These are phyloP conservation scores for Exophiala viscosa DNA, from an alignment of 2,329 filamentous ascomycete genomes.

Conservation along the genomic window DNA sequence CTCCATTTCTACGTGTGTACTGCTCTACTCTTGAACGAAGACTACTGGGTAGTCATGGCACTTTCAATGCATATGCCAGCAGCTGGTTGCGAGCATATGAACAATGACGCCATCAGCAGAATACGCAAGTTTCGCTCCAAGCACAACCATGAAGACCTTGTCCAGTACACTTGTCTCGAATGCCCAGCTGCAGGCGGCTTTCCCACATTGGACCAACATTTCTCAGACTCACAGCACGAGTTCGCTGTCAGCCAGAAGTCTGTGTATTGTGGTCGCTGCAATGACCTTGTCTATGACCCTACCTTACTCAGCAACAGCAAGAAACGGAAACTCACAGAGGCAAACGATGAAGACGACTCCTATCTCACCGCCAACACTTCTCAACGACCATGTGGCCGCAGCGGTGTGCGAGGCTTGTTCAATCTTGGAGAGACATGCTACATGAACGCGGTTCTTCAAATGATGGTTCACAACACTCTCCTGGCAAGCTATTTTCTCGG, in stretches of 20 bases:
- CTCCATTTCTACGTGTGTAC: background rate
- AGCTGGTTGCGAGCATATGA: constrained; percentile 28
- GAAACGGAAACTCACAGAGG: constrained; percentile 38
- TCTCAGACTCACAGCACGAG: constrained; percentile 23
- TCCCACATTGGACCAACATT: constrained; percentile 24
- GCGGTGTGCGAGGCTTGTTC: constrained; percentile 85
- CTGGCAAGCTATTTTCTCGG: constrained; percentile 88
- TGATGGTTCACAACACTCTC: constrained; percentile 87
- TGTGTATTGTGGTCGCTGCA: constrained; percentile 26
- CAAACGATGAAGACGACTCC: constrained; percentile 57
- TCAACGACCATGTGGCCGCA: constrained; percentile 74
- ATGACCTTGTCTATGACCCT: constrained; percentile 28
- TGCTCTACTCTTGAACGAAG: background rate
- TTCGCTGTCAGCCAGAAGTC: constrained; percentile 24
- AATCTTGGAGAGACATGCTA: constrained; percentile 99
- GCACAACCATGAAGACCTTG: constrained; percentile 19
- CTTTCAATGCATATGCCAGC: constrained; percentile 20
- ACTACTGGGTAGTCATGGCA: constrained; percentile 11
- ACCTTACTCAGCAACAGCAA: constrained; percentile 24
- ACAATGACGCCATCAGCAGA: constrained; percentile 19
- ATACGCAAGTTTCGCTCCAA: constrained; percentile 18
- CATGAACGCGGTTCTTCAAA: constrained; percentile 93
- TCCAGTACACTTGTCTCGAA: constrained; percentile 25
- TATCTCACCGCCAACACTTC: constrained; percentile 27
- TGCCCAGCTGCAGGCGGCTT: constrained; percentile 23